Evolutionary conservation across 495 filamentous ascomycete species (phyloP), one percentile per base, ranked within the genome.

Genomic region (Daldinia loculata): DNA sequence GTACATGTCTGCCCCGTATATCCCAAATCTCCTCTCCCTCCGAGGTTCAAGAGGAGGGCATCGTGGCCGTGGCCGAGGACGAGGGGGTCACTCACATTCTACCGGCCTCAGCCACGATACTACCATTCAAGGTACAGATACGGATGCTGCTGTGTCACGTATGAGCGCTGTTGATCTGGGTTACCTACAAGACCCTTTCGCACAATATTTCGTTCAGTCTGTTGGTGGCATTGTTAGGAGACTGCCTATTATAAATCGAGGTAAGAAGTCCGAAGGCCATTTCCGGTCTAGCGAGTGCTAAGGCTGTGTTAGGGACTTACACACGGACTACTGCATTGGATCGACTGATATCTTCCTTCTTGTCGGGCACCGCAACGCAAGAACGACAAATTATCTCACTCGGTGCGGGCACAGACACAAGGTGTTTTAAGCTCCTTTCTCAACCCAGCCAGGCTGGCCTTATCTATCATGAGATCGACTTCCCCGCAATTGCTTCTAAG

Each of bases 391-490:
- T 99, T 57, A 88, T 98, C 60, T 98, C 94, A 2, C 87, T 99
- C 2, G 95, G 96, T 51, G 95, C 95, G 24, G 95, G 95, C 17
- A 94, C 95, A 6, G 95, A 99, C 74, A 99, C 95, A 7, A 87
- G 95, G 19, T 89, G 87, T 72, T 92, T 97, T 67, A 90, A 93
- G 24, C 83, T 94, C 45, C 80, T 89, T 75, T 79, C 68, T 32
- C 61, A 71, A 17, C 74, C 58, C 26, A 58, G 57, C 59, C 61
- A 66, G 41, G 50, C 66, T 66, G 77, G 82, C 48, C 76, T 98
- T 30, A 74, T 89, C 60, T 99, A 98, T 78, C 94, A 98, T 77
- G 95, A 99, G 78, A 82, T 99, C 67, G 95, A 98, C 80, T 99
- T 98, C 77, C 83, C 91, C 0, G 79, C 86, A 45, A 94, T 94